Conservation (phyloP, 768 basidiomycete genomes). For the Podaxis rugospora region DNA sequence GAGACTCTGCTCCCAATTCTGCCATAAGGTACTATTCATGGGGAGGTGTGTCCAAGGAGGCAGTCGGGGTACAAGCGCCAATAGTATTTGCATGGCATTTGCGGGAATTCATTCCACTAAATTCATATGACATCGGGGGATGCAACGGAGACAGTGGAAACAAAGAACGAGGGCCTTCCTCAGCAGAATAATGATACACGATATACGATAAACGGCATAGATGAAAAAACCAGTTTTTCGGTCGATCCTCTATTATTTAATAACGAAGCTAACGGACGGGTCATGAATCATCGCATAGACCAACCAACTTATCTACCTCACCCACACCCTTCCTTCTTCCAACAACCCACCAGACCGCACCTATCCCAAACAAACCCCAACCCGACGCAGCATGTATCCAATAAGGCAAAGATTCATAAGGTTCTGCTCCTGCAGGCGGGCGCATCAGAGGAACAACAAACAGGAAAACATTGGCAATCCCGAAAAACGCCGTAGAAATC, state of each 20-base stretch:
- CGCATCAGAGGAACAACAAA: slow-evolving; percentile 48
- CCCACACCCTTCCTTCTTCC: background rate
- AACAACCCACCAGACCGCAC: slow-evolving; percentile 31
- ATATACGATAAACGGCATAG: no score
- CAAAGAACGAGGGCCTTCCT: background rate
- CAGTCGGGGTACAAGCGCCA: no score
- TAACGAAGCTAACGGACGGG: background rate
- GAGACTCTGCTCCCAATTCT: background rate
- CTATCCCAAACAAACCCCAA: slow-evolving; percentile 35
- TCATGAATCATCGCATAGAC: background rate
- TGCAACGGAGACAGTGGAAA: background rate
- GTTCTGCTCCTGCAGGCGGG: slow-evolving; percentile 41
- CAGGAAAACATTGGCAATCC: slow-evolving; percentile 56
- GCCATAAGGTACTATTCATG: background rate
- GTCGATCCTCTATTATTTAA: no score
- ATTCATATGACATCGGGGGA: background rate
- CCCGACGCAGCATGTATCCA: slow-evolving; percentile 42
- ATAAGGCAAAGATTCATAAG: slow-evolving; percentile 52
- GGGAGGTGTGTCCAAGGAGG: background rate
- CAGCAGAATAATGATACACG: background rate
- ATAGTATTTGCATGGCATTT: background rate
- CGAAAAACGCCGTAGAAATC: slow-evolving; percentile 38
- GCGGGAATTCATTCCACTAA: background rate
- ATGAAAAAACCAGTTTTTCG: no score
- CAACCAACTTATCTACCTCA: background rate